These are phyloP conservation scores for Aspergillus incahuasiensis DNA, from an alignment of 495 filamentous ascomycete species.

Conservation along the genomic window DNA sequence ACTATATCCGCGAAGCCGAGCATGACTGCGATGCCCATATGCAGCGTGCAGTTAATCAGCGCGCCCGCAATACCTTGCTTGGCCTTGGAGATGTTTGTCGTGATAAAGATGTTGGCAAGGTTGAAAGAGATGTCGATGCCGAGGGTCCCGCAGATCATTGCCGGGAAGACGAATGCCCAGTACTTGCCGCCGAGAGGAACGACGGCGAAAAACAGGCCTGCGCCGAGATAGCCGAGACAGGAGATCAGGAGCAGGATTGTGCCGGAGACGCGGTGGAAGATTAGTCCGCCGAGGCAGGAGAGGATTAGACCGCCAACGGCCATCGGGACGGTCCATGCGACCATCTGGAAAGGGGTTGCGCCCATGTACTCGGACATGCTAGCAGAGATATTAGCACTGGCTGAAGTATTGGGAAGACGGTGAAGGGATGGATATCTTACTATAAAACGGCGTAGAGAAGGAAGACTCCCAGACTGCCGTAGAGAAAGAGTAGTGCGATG, in stretches of 20 bases:
- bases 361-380: constrained; percentile 64
- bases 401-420: constrained; percentile 7
- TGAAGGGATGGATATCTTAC: constrained; percentile 42
- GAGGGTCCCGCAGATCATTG: constrained; percentile 77
- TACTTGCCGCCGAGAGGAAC: constrained; percentile 57
- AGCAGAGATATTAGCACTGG: constrained; percentile 30
- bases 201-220: constrained; percentile 67
- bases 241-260: constrained; percentile 66
- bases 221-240: constrained; percentile 58
- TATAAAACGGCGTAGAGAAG: constrained; percentile 77
- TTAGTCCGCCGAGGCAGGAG: constrained; percentile 64
- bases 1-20: constrained; percentile 73
- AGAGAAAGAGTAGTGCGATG: constrained; percentile 43
- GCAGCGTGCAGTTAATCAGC: constrained; percentile 58
- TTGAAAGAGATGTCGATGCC: constrained; percentile 84
- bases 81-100: constrained; percentile 61
- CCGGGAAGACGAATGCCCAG: constrained; percentile 73
- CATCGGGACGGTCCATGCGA: constrained; percentile 77
- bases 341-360: constrained; percentile 61
- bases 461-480: constrained; percentile 72
- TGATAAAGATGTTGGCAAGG: constrained; percentile 80
- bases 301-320: constrained; percentile 70
- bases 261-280: constrained; percentile 71
- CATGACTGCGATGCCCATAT: constrained; percentile 80
- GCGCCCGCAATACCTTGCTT: constrained; percentile 76